Conservation (phyloP, 495 filamentous ascomycete genomes). For the Hypoxylon fuscum region DNA sequence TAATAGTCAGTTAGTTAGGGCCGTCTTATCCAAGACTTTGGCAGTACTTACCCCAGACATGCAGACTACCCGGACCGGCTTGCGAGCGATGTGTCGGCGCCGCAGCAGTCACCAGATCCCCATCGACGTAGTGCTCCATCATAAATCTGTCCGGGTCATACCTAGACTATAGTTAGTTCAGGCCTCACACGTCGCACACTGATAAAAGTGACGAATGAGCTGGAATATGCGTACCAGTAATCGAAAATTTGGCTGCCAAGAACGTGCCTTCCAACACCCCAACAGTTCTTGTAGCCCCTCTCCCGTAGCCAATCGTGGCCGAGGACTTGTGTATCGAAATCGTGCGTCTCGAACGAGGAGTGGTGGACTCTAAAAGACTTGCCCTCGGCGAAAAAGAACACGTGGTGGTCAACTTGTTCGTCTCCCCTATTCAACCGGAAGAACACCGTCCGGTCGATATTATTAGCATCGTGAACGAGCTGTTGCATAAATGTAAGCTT, state of each 20-base stretch:
- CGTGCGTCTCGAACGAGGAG: constrained; percentile 76
- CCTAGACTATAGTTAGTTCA: constrained; percentile 38
- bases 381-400: constrained; percentile 71
- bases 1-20: not conserved
- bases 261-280: constrained; percentile 77
- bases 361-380: constrained; percentile 73
- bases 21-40: not conserved
- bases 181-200: too few relatives aligned
- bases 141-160: constrained; percentile 70
- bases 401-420: constrained; percentile 73
- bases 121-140: constrained; percentile 74
- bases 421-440: constrained; percentile 70
- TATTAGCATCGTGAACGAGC: constrained; percentile 60
- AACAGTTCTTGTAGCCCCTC: constrained; percentile 72
- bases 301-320: constrained; percentile 75
- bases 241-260: constrained; percentile 74
- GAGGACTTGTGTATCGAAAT: constrained; percentile 77
- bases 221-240: constrained; percentile 62
- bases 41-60: constrained; percentile 59
- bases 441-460: constrained; percentile 66
- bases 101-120: constrained; percentile 70
- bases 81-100: constrained; percentile 60
- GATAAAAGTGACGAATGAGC: constrained; percentile 2
- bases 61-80: constrained; percentile 53
- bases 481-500: constrained; percentile 12